Evolutionary conservation across 2,329 filamentous ascomycete genomes (phyloP), one percentile per base, ranked within the genome.

Genomic region (Botrytis elliptica): DNA sequence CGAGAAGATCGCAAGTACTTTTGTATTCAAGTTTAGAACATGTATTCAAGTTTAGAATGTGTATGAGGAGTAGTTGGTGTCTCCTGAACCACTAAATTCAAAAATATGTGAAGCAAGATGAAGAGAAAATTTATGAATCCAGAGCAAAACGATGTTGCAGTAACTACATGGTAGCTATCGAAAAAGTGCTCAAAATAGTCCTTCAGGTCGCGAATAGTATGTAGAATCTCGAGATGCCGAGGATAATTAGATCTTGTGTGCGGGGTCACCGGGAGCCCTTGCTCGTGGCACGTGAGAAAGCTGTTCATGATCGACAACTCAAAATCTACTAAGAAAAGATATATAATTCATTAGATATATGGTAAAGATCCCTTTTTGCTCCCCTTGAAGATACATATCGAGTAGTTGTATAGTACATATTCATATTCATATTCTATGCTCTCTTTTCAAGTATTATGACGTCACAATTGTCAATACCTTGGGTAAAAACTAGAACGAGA

Each of bases 201-300:
- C 7, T 16, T 38, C 3, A 3, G 20, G 7, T 40, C 14, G n/a
- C 25, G 20, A 6, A 14, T 10, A 38, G n/a, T 4, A 52, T 49
- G 2, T 20, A n/a, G 22, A 18, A 22, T 12, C 46, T 40, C 33
- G 22, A 52, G 36, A 38, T 67, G 64, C 64, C 64, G 64, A 67
- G 64, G 64, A 52, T 67, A 16, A 52, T 20, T 10, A n/a, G 38
- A 38, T 18, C 25, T 52, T 52, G 49, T 52, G 49, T 52, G 64
- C 14, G 64, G 64, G 64, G 64, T 52, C 64, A 67, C 64, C 64
- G 42, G 44, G 29, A 52, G 44, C 44, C 33, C 29, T 36, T 67
- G 33, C 33, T 52, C 14, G 12, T 40, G 22, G 14, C 33, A 67
- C 12, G 46, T 55, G 46, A 55, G 20, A 52, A 66, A 55, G 65